Evolutionary conservation across 768 basidiomycete genomes (phyloP).

Genomic region (Amanita fuliginea): DNA sequence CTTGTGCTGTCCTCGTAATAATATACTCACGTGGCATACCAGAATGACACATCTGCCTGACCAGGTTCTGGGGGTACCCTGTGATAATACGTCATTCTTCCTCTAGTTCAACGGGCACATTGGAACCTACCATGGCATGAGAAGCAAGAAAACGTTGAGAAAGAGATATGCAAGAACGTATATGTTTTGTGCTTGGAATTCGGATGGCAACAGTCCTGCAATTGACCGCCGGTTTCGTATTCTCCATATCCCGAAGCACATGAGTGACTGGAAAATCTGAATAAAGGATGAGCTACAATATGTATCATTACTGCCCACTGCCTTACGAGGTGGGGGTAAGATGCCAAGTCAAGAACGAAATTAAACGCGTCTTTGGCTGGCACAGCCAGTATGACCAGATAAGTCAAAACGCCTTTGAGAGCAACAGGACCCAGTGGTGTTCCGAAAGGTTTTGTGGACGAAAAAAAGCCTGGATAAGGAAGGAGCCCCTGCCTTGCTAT

Average conservation of each 20-base stretch:
- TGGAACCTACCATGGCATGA: constrained; percentile 20
- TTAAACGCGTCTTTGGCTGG: constrained; percentile 27
- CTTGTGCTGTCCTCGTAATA: no score
- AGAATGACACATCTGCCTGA: constrained; percentile 26
- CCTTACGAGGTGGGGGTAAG: constrained; percentile 27
- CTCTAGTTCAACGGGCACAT: neutral
- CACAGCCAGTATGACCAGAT: constrained; percentile 28
- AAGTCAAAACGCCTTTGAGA: constrained; percentile 27
- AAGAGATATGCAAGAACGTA: constrained; percentile 16
- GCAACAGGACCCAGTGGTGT: constrained; percentile 33
- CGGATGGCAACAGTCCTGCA: constrained; percentile 13
- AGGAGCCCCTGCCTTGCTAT: constrained; percentile 42
- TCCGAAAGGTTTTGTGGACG: constrained; percentile 36
- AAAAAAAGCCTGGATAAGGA: constrained; percentile 35
- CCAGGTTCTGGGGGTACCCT: constrained; percentile 26
- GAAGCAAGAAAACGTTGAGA: constrained; percentile 18
- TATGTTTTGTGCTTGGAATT: constrained; percentile 16
- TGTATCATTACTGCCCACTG: constrained; percentile 7
- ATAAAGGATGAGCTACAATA: constrained; percentile 12
- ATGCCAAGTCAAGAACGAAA: constrained; percentile 26
- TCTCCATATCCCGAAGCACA: constrained; percentile 22
- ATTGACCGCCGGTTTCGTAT: constrained; percentile 15
- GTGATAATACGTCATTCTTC: neutral
- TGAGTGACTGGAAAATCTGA: constrained; percentile 20
- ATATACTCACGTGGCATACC: constrained; percentile 25